Conservation (phyloP, 2,329 filamentous ascomycete genomes). For the Nigrograna mackinnonii region DNA sequence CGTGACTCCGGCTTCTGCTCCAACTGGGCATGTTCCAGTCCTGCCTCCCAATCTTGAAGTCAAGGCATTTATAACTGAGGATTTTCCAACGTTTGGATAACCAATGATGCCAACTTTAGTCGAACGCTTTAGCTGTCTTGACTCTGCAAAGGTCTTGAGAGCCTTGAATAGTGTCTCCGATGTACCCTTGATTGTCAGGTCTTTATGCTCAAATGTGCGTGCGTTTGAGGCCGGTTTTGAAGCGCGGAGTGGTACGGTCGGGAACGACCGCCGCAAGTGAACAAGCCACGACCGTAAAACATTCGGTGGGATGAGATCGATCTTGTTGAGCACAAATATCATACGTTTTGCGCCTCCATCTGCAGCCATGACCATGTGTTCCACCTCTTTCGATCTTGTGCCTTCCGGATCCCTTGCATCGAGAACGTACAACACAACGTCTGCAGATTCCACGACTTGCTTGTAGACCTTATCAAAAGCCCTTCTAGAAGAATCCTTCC, state of each 20-base stretch:
- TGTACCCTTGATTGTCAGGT: conserved; percentile 84
- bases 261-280: conserved; percentile 86
- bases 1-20: conserved; percentile 90
- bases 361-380: conserved; percentile 89
- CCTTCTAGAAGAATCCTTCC: conserved; percentile 71
- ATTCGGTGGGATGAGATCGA: conserved; percentile 82
- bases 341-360: conserved; percentile 82
- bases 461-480: conserved; percentile 97
- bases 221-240: conserved; percentile 82
- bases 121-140: conserved; percentile 82
- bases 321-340: conserved; percentile 94
- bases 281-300: conserved; percentile 84
- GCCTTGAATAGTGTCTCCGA: conserved; percentile 84
- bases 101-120: conserved; percentile 92
- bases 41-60: conserved; percentile 74
- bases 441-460: conserved; percentile 83
- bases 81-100: conserved; percentile 96
- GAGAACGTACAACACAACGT: conserved; percentile 90
- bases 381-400: conserved; percentile 86
- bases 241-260: conserved; percentile 85
- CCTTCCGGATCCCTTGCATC: conserved; percentile 91
- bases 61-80: conserved; percentile 92
- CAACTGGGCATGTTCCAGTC: conserved; percentile 77
- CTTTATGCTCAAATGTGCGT: conserved; percentile 88
- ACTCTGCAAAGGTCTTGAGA: conserved; percentile 84